Evolutionary conservation across 805 yeast genomes (phyloP), one percentile per base, ranked within the genome.

Genomic region (Zygotorulaspora sp.): DNA sequence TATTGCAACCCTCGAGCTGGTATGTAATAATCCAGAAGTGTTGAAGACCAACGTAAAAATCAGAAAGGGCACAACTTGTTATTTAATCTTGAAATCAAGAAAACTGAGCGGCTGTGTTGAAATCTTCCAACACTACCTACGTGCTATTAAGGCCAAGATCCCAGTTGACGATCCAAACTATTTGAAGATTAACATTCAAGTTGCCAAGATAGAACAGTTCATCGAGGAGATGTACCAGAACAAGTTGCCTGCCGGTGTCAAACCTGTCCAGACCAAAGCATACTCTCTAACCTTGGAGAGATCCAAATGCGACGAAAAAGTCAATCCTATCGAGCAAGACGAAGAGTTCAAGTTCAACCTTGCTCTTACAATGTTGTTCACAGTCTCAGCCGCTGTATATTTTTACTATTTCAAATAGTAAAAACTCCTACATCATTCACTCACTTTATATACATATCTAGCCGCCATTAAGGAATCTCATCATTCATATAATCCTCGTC

Each of bases 131-230:
- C 66, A 75, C 12, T 88, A 85, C 61, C 65, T 84, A 36, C 77
- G 82, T 55, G 70, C 68, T 35, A 88, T 92, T 52, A 92, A 89
- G 63, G 81, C 78, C 48, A 79, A 81, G 62, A 77, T 90, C 33
- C 72, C 76, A 10, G 92, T 89, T 21, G 66, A 71, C 24, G 97
- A 90, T 66, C 95, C 95, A 45, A 83, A 83, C 66, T 90, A 85
- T 63, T 69, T 89, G 55, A 75, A 78, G 43, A 75, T 92, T 49
- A 95, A 94, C 52, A 77, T 86, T 48, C 76, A 77, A 47, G 83
- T 95, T 61, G 96, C 92, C 36, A 83, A 84, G 62, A 77, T 92
- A 47, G 95, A 87, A 55, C 95, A 85, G 66, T 83, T 77, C 62
- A 80, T 90, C 53, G 96, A 90, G 58, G 68, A 70, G 35, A 70